Conservation (phyloP, 2,329 filamentous ascomycete species). For the Raffaelea arxii region DNA sequence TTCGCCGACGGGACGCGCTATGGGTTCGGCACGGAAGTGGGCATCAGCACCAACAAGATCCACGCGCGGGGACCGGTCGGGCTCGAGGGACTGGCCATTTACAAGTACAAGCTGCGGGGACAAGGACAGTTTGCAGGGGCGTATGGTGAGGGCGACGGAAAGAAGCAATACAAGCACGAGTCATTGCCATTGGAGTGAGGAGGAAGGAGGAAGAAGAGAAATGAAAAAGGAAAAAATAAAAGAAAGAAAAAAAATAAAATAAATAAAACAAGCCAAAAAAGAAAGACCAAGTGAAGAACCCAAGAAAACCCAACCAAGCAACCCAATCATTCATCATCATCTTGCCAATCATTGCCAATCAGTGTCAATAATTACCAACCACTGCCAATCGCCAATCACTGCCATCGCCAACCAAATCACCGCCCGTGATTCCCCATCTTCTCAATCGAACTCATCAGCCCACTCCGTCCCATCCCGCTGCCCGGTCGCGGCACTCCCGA, state of each 20-base stretch:
- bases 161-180: constrained; percentile 52
- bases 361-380: too few relatives aligned
- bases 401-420: too few relatives aligned
- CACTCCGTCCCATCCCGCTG: too few relatives aligned
- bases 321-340: too few relatives aligned
- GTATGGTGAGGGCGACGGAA: constrained; percentile 70
- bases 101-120: constrained; percentile 88
- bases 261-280: neutral
- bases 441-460: constrained; percentile 76
- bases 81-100: constrained; percentile 88
- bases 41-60: constrained; percentile 98
- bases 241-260: neutral
- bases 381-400: too few relatives aligned
- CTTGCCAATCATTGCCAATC: too few relatives aligned
- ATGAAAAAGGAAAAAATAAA: neutral
- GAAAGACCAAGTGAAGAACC: neutral
- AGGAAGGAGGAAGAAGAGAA: neutral
- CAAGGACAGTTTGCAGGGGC: constrained; percentile 70
- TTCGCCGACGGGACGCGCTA: constrained; percentile 97
- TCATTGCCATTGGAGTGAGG: constrained; percentile 29
- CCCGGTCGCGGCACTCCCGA: constrained; percentile 37
- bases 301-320: too few relatives aligned
- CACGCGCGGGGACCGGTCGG: constrained; percentile 90
- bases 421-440: constrained; percentile 66
- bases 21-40: constrained; percentile 95